These are phyloP conservation scores for Obba rivulosa DNA, from an alignment of 768 basidiomycete genomes.

Conservation along the genomic window DNA sequence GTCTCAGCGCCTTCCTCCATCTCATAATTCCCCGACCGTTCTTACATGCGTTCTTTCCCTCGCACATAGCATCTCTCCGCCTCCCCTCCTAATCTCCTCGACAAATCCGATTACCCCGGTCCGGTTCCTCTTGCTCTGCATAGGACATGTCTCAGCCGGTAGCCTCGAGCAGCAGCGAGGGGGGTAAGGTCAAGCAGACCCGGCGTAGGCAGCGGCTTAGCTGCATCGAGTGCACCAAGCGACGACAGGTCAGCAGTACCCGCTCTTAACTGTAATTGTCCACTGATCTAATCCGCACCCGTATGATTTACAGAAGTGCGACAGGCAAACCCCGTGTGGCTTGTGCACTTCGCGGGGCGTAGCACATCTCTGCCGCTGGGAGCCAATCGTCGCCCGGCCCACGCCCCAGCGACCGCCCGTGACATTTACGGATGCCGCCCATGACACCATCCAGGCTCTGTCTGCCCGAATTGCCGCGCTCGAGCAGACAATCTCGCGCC, in stretches of 20 bases:
- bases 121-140: no score
- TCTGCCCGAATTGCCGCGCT: conserved; percentile 19
- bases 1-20: no score
- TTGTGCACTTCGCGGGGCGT: conserved; percentile 26
- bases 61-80: no score
- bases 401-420: conserved; percentile 20
- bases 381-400: conserved; percentile 22
- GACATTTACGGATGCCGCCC: conserved; percentile 1
- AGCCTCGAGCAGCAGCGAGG: background rate
- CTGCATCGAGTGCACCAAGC: conserved; percentile 53
- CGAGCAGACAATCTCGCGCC: conserved; percentile 15
- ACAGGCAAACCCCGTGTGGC: conserved; percentile 24
- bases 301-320: conserved; percentile 41
- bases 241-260: conserved; percentile 42
- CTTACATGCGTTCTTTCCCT: no score
- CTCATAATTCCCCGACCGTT: no score
- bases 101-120: no score
- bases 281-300: background rate
- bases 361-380: conserved; percentile 26
- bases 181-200: conserved; percentile 43
- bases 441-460: conserved; percentile 17
- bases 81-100: no score
- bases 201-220: conserved; percentile 44
- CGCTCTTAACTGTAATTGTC: background rate
- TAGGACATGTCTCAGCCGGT: background rate